Conservation (phyloP, 164 flowering plant genomes). For the Chloranthus sessilifolius region DNA sequence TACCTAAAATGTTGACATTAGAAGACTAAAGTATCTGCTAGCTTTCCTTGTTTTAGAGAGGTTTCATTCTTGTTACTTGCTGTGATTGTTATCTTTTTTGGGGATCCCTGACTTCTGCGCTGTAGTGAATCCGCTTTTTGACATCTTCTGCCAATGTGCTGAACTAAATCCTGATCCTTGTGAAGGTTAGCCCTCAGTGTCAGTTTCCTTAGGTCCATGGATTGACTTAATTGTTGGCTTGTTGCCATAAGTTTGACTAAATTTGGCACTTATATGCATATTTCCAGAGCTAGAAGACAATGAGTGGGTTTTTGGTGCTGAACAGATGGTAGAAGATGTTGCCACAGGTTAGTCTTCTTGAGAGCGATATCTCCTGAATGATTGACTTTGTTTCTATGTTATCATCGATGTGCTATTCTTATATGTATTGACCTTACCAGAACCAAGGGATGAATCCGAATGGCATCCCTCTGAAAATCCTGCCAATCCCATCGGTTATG, state of each 20-base stretch:
- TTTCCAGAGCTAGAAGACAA: constrained; percentile 53
- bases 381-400: neutral
- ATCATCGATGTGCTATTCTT: too few relatives aligned
- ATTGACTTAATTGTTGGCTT: too few relatives aligned
- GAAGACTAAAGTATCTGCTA: neutral
- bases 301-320: constrained; percentile 82
- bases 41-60: neutral
- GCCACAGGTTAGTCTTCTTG: constrained; percentile 14
- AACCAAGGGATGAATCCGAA: constrained; percentile 39
- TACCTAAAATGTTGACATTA: too few relatives aligned
- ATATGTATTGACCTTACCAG: constrained; percentile 33
- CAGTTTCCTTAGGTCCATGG: too few relatives aligned
- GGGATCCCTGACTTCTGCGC: constrained; percentile 12
- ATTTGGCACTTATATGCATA: too few relatives aligned
- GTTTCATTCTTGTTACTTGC: neutral
- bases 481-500: constrained; percentile 54
- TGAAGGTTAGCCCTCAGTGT: constrained; percentile 73
- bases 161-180: constrained; percentile 85
- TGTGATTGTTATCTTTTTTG: neutral
- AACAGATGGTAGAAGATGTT: constrained; percentile 42
- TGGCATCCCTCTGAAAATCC: constrained; percentile 40
- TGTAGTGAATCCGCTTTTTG: constrained; percentile 75
- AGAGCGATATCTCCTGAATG: neutral
- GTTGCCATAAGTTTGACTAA: too few relatives aligned
- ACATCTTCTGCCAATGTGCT: constrained; percentile 82